Evolutionary conservation across 139 green algal genomes (phyloP).

Genomic region (Bryopsis sp.): DNA sequence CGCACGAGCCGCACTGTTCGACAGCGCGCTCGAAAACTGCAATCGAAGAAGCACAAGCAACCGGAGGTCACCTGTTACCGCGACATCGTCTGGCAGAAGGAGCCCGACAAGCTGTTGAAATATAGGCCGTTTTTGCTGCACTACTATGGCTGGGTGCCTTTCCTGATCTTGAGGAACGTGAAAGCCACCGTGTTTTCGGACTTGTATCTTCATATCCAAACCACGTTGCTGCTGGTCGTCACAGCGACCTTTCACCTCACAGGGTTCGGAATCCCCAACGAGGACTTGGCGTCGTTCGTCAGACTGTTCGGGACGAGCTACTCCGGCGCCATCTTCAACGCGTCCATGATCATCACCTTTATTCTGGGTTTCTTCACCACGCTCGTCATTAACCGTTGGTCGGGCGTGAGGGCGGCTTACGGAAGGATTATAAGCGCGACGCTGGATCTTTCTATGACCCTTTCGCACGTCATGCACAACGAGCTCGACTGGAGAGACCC

Average conservation of each 20-base stretch:
- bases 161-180: constrained; percentile 23
- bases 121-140: constrained; percentile 24
- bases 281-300: constrained; percentile 22
- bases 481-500: neutral
- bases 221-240: constrained; percentile 8
- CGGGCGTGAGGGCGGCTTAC: constrained; percentile 14
- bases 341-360: constrained; percentile 21
- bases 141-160: constrained; percentile 27
- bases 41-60: too few species aligned
- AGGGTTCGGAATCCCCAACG: constrained; percentile 9
- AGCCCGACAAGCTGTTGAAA: constrained; percentile 24
- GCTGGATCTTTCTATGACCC: constrained; percentile 15
- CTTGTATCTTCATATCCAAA: constrained; percentile 26
- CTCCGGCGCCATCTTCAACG: constrained; percentile 25
- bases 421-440: constrained; percentile 13
- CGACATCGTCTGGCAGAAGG: constrained; percentile 22
- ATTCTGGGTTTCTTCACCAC: constrained; percentile 26
- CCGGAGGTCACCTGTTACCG: too few species aligned
- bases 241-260: constrained; percentile 19
- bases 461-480: constrained; percentile 1
- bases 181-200: constrained; percentile 29
- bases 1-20: too few species aligned
- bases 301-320: constrained; percentile 22
- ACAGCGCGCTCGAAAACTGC: too few species aligned
- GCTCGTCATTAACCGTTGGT: constrained; percentile 29